A percentile compares a stretch with the other conserved stretches of the same genome.
Evolutionary conservation across 768 basidiomycete genomes (phyloP).

Genomic region (Lactifluus subvellereus): DNA sequence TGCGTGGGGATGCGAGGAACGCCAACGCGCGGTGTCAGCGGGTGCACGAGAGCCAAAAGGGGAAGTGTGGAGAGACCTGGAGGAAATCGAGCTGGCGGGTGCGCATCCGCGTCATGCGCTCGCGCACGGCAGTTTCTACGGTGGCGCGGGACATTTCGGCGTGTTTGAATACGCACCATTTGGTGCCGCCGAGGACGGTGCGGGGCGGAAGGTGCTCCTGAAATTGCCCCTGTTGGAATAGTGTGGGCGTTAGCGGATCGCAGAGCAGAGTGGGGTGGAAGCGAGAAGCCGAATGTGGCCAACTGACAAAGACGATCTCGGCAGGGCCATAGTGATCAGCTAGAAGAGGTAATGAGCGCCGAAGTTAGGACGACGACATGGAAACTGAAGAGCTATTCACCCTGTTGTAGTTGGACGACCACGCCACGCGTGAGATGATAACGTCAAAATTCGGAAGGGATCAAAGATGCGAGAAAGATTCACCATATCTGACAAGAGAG

Average conservation of each 20-base stretch:
- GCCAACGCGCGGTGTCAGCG: background rate
- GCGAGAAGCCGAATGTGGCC: slow-evolving; percentile 3
- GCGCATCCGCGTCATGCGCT: slow-evolving; percentile 66
- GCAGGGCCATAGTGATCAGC: slow-evolving; percentile 87
- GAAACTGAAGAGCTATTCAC: background rate
- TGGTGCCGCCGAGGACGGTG: slow-evolving; percentile 65
- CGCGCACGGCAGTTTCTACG: slow-evolving; percentile 59
- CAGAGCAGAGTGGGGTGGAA: too few species aligned
- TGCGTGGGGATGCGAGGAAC: slow-evolving; percentile 28
- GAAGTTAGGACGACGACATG: too few species aligned
- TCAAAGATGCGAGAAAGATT: slow-evolving; percentile 21
- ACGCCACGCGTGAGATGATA: background rate
- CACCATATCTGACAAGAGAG: slow-evolving; percentile 48
- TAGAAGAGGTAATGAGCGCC: slow-evolving; percentile 28
- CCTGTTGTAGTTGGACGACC: background rate
- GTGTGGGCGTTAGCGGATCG: slow-evolving; percentile 2
- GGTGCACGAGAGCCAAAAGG: background rate
- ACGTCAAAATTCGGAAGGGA: background rate
- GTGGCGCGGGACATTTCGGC: slow-evolving; percentile 44
- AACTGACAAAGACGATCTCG: slow-evolving; percentile 67
- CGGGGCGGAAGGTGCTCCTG: slow-evolving; percentile 40
- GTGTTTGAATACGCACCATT: slow-evolving; percentile 76
- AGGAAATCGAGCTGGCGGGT: slow-evolving; percentile 57
- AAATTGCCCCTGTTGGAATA: slow-evolving; percentile 58
- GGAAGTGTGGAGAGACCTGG: slow-evolving; percentile 43